Percentiles rank a stretch among this genome's conserved stretches.
Conservation (phyloP, 2,329 filamentous ascomycete genomes). For the Colletotrichum navitas region DNA sequence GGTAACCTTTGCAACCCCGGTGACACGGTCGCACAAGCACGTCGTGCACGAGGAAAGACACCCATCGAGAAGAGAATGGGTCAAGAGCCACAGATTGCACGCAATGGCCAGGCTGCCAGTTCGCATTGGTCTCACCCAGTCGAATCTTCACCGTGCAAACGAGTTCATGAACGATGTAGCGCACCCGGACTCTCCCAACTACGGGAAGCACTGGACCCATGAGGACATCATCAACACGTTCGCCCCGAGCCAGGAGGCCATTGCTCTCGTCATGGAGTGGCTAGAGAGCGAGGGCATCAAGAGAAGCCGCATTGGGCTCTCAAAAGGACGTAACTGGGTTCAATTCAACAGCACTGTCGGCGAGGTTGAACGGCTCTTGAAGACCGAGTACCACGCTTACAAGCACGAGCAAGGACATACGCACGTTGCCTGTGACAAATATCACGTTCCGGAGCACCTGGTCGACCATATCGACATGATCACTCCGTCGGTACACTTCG, state of each 20-base stretch:
- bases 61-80: constrained; percentile 41
- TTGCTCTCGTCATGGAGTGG: constrained; percentile 66
- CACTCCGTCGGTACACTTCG: constrained; percentile 56
- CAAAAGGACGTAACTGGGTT: constrained; percentile 65
- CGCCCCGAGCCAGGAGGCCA: constrained; percentile 57
- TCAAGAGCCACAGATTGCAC: constrained; percentile 37
- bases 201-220: constrained; percentile 61
- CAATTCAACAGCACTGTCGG: constrained; percentile 66
- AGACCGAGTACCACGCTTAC: constrained; percentile 66
- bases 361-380: constrained; percentile 66
- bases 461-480: constrained; percentile 57
- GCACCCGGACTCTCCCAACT: constrained; percentile 58
- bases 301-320: constrained; percentile 60
- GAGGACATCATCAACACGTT: constrained; percentile 59
- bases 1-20: constrained; percentile 31
- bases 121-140: constrained; percentile 43
- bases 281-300: constrained; percentile 65
- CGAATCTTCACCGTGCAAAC: constrained; percentile 42
- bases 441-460: constrained; percentile 55
- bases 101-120: constrained; percentile 38
- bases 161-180: constrained; percentile 43
- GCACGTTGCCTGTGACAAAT: constrained; percentile 58
- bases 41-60: constrained; percentile 43
- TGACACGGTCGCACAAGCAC: constrained; percentile 39
- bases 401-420: constrained; percentile 53